Conservation (phyloP, 2,329 filamentous ascomycete genomes). For the Neofusicoccum cordaticola region DNA sequence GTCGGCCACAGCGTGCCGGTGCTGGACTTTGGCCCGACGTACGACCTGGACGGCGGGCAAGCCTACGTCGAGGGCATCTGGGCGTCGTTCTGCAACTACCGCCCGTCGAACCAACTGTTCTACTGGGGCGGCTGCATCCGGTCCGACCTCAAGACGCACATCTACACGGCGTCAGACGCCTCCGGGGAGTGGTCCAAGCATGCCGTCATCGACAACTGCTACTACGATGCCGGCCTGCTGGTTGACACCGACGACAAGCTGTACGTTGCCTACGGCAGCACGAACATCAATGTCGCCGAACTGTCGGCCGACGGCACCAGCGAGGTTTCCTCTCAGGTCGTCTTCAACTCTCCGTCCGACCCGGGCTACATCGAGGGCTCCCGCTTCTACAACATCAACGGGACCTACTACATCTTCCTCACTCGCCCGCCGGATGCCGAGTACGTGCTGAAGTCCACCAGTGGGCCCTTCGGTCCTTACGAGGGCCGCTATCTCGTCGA, state of each 20-base stretch:
- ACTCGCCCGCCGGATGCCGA: slow-evolving; percentile 47
- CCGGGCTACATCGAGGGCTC: slow-evolving; percentile 49
- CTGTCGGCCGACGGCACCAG: slow-evolving; percentile 49
- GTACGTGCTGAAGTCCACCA: slow-evolving; percentile 51
- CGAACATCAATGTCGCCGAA: slow-evolving; percentile 50
- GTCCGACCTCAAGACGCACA: slow-evolving; percentile 47
- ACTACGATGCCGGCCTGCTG: slow-evolving; percentile 58
- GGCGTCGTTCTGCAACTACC: slow-evolving; percentile 55
- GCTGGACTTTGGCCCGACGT: slow-evolving; percentile 41
- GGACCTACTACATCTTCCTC: slow-evolving; percentile 55
- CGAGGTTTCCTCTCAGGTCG: slow-evolving; percentile 44
- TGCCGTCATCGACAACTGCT: slow-evolving; percentile 45
- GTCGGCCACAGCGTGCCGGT: slow-evolving; percentile 39
- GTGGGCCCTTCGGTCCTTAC: slow-evolving; percentile 53
- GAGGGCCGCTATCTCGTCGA: slow-evolving; percentile 45
- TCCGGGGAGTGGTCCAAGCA: slow-evolving; percentile 41
- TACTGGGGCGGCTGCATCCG: slow-evolving; percentile 60
- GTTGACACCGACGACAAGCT: slow-evolving; percentile 59
- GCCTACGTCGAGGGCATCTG: slow-evolving; percentile 57
- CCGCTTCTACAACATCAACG: slow-evolving; percentile 58
- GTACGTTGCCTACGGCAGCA: slow-evolving; percentile 57
- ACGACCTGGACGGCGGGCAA: slow-evolving; percentile 45
- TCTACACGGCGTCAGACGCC: slow-evolving; percentile 50
- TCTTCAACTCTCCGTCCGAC: slow-evolving; percentile 40
- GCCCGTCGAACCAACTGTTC: slow-evolving; percentile 48